These are phyloP conservation scores for Raphanus sativus DNA, from an alignment of 345 rosid genomes.

Conservation along the genomic window DNA sequence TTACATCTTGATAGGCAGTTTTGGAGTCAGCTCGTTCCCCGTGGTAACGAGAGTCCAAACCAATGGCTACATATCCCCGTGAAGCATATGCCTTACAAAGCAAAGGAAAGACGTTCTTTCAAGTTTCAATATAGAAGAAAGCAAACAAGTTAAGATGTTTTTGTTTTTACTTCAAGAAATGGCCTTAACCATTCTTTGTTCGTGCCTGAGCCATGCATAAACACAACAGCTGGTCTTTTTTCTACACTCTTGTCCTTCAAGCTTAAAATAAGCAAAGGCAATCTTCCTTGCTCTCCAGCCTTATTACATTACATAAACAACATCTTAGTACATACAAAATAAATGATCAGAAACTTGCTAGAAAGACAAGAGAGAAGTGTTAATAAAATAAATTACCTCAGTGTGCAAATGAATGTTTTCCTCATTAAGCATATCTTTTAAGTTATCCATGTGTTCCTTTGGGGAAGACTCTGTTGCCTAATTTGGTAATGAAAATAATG, in stretches of 20 bases:
- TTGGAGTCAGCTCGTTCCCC: conserved; percentile 74
- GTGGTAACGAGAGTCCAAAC: conserved; percentile 85
- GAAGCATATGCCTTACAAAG: conserved; percentile 76
- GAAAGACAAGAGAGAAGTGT: background rate
- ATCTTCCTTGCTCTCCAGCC: conserved; percentile 72
- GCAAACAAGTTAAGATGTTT: background rate
- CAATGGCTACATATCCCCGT: conserved; percentile 76
- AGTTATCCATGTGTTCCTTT: conserved; percentile 45
- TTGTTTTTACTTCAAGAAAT: conserved; percentile 63
- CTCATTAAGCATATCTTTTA: conserved; percentile 62
- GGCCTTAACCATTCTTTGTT: conserved; percentile 91
- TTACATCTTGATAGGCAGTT: conserved; percentile 71
- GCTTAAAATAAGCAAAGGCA: conserved; percentile 72
- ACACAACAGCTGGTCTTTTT: conserved; percentile 75
- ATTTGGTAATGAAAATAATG: conserved; percentile 18
- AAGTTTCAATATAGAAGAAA: conserved; percentile 7
- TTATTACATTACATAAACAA: conserved; percentile 24
- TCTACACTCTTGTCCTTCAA: conserved; percentile 43
- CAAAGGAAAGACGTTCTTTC: background rate
- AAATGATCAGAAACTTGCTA: background rate
- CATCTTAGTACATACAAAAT: background rate
- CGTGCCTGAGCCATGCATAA: conserved; percentile 74
- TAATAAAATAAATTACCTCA: conserved; percentile 51
- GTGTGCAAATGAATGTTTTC: conserved; percentile 69
- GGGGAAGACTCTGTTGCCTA: conserved; percentile 81